These are phyloP conservation scores for Serendipita vermifera DNA, from an alignment of 768 basidiomycete genomes.

Conservation along the genomic window DNA sequence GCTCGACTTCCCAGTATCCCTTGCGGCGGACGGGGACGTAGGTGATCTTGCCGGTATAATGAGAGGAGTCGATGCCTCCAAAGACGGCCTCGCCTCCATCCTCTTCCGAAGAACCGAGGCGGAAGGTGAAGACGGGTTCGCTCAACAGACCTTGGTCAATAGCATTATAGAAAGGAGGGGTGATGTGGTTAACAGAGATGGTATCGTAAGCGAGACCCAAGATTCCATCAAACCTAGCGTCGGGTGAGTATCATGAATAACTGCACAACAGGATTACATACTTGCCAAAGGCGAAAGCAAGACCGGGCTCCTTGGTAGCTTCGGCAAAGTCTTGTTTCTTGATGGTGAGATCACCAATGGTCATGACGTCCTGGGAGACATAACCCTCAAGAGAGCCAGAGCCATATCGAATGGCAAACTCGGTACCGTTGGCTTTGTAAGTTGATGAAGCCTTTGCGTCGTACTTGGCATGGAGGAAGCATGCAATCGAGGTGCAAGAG, in stretches of 20 bases:
- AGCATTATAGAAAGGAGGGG: slow-evolving; percentile 93
- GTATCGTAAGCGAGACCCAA: slow-evolving; percentile 90
- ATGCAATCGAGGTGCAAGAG: slow-evolving; percentile 75
- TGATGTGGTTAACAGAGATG: slow-evolving; percentile 85
- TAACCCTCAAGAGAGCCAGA: slow-evolving; percentile 95
- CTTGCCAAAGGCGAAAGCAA: slow-evolving; percentile 95
- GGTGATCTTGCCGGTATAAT: slow-evolving; percentile 65
- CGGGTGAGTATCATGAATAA: background rate
- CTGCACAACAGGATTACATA: slow-evolving; percentile 28
- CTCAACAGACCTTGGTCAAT: slow-evolving; percentile 70
- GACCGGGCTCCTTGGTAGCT: slow-evolving; percentile 89
- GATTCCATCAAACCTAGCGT: slow-evolving; percentile 79
- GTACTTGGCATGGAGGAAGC: slow-evolving; percentile 91
- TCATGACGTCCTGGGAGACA: slow-evolving; percentile 69
- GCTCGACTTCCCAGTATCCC: slow-evolving; percentile 98
- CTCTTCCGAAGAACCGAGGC: slow-evolving; percentile 68
- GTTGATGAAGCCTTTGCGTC: slow-evolving; percentile 65
- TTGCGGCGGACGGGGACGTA: slow-evolving; percentile 89
- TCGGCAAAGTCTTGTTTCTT: slow-evolving; percentile 80
- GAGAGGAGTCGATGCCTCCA: slow-evolving; percentile 68
- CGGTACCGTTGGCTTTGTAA: slow-evolving; percentile 79
- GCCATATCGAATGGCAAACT: slow-evolving; percentile 87
- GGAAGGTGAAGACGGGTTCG: slow-evolving; percentile 86
- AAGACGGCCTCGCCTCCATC: slow-evolving; percentile 89
- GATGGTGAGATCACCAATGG: slow-evolving; percentile 73